Conservation (phyloP, 768 basidiomycete genomes). For the Terana coerulea region DNA sequence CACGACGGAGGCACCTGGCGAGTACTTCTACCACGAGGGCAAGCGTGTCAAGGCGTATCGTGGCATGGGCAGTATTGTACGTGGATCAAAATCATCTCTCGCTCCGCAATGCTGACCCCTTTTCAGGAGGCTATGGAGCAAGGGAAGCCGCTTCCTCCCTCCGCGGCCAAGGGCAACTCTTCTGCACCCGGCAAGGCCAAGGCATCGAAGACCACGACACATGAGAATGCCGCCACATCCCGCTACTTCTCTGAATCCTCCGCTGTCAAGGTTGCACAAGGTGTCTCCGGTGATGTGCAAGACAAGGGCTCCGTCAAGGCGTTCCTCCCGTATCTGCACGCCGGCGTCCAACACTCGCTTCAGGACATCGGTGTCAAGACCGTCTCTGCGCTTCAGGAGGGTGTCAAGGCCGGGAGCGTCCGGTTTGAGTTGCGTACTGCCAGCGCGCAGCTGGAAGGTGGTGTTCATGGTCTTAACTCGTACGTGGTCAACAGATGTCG, state of each 20-base stretch:
- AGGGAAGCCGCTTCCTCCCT: slow-evolving; percentile 44
- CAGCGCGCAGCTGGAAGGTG: slow-evolving; percentile 93
- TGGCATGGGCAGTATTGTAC: slow-evolving; percentile 89
- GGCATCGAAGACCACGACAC: slow-evolving; percentile 41
- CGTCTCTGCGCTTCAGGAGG: slow-evolving; percentile 61
- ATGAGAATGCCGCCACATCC: slow-evolving; percentile 94
- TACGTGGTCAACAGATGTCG: slow-evolving; percentile 41
- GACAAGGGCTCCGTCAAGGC: slow-evolving; percentile 95
- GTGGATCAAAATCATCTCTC: slow-evolving; percentile 21
- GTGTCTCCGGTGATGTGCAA: slow-evolving; percentile 94
- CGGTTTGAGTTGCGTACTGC: slow-evolving; percentile 93
- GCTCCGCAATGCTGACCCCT: not conserved
- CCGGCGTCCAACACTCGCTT: slow-evolving; percentile 87
- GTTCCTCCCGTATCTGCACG: slow-evolving; percentile 83
- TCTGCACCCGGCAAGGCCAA: slow-evolving; percentile 24
- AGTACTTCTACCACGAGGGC: slow-evolving; percentile 99
- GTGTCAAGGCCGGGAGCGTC: slow-evolving; percentile 62
- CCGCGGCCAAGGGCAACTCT: slow-evolving; percentile 22
- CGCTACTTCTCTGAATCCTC: slow-evolving; percentile 94
- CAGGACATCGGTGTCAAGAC: slow-evolving; percentile 87
- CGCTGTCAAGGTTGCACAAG: slow-evolving; percentile 93
- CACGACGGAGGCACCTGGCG: slow-evolving; percentile 95
- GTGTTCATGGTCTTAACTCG: slow-evolving; percentile 94
- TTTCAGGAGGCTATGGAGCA: slow-evolving; percentile 81
- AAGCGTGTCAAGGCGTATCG: slow-evolving; percentile 99